Percentiles rank a stretch among this genome's conserved stretches.
Evolutionary conservation across 2,329 filamentous ascomycete species (phyloP).

Genomic region (Emericellopsis atlantica): DNA sequence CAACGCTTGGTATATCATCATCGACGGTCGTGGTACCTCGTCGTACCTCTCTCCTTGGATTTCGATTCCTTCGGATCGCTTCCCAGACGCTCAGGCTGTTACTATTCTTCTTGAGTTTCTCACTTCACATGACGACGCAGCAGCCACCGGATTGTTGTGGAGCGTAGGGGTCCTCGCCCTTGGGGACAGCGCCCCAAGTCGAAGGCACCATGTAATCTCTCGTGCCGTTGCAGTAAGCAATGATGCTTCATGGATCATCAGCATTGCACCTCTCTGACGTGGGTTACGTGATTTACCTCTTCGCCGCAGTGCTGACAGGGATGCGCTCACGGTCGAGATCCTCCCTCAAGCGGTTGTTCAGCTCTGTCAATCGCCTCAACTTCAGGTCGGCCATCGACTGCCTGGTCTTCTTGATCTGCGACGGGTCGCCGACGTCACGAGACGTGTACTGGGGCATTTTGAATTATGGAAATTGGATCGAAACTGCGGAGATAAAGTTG

Average conservation of each 20-base stretch:
- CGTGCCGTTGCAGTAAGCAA: constrained; percentile 95
- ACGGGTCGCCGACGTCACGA: constrained; percentile 53
- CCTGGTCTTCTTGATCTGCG: constrained; percentile 80
- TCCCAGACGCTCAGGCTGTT: neutral
- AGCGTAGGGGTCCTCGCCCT: constrained; percentile 95
- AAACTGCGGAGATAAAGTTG: neutral
- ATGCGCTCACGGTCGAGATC: constrained; percentile 92
- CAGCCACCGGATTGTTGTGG: constrained; percentile 87
- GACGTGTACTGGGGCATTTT: constrained; percentile 56
- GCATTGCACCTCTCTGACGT: neutral
- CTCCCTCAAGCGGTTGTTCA: constrained; percentile 91
- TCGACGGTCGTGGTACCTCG: constrained; percentile 5
- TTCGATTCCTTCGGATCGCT: constrained; percentile 1
- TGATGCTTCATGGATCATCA: constrained; percentile 51
- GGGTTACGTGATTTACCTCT: constrained; percentile 46
- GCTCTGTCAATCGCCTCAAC: constrained; percentile 86
- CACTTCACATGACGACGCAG: constrained; percentile 79
- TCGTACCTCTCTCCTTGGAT: constrained; percentile 1
- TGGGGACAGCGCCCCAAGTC: constrained; percentile 89
- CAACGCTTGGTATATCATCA: constrained; percentile 5
- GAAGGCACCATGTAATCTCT: constrained; percentile 98
- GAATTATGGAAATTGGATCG: constrained; percentile 2
- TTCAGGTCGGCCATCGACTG: constrained; percentile 99
- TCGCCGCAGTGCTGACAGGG: constrained; percentile 85
- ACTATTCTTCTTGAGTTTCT: neutral